Evolutionary conservation across 106 monocot species (phyloP).

Genomic region (Apostasia shenzhenica): DNA sequence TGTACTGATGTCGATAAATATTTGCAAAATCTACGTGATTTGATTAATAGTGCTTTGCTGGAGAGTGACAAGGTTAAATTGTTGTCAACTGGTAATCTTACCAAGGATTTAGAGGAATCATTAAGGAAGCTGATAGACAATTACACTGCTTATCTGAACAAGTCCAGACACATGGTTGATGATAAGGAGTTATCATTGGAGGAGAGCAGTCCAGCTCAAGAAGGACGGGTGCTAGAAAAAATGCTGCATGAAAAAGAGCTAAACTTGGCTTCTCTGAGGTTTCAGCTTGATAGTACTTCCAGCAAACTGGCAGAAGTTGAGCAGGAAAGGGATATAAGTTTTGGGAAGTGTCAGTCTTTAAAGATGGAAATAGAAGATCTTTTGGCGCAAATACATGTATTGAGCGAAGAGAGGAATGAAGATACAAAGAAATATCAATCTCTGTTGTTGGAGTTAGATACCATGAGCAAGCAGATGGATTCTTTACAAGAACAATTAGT

Average conservation of each 20-base stretch:
- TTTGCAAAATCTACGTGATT: slow-evolving; percentile 35
- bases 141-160: slow-evolving; percentile 24
- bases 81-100: slow-evolving; percentile 15
- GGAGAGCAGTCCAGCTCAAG: slow-evolving; percentile 18
- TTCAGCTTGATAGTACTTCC: slow-evolving; percentile 30
- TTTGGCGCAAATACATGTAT: slow-evolving; percentile 29
- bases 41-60: slow-evolving; percentile 36
- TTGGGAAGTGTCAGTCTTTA: slow-evolving; percentile 39
- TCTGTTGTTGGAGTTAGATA: slow-evolving; percentile 44
- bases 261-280: slow-evolving; percentile 28
- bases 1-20: slow-evolving; percentile 30
- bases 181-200: slow-evolving; percentile 10
- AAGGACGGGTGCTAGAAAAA: slow-evolving; percentile 16
- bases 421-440: slow-evolving; percentile 39
- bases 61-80: slow-evolving; percentile 20
- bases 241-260: slow-evolving; percentile 24
- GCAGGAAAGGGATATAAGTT: slow-evolving; percentile 45
- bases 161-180: slow-evolving; percentile 8
- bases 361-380: slow-evolving; percentile 39
- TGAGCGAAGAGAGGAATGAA: slow-evolving; percentile 38
- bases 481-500: slow-evolving; percentile 57
- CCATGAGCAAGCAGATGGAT: slow-evolving; percentile 44
- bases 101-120: slow-evolving; percentile 37
- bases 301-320: slow-evolving; percentile 26
- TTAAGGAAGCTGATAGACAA: slow-evolving; percentile 52